Evolutionary conservation across 495 filamentous ascomycete species (phyloP), one percentile per base, ranked within the genome.

Genomic region (Aspergillus leporis): DNA sequence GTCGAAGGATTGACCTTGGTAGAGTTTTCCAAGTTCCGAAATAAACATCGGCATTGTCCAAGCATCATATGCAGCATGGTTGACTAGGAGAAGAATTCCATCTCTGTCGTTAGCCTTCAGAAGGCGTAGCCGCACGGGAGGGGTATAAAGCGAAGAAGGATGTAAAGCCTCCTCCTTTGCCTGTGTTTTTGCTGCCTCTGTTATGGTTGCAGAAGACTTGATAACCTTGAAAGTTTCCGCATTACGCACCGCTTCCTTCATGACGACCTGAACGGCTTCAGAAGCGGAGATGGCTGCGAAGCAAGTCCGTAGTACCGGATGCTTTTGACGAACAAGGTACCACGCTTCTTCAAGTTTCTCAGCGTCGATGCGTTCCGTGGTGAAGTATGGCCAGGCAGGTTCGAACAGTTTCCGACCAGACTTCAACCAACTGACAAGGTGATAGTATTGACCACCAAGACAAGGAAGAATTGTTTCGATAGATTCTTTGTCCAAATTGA

Each of bases 361-460:
- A 0, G 50, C 30, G 36, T 80, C 73, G 9, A 83, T 28, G 1
- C 53, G 49, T 12, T 77, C 70, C 1, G 41, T 55, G 22, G 74
- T 57, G 5, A 63, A 70, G 69, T 87, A 90, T 4, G 66, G 66
- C 65, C 91, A 92, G 1, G 75, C 78, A 0, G 87, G 81, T 62
- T 87, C 86, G 65, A 91, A 88, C 1, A 86, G 66, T 12, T 70
- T 71, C 0, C 86, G 84, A 0, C 65, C 56, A 0, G 87, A 85
- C 52, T 86, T 86, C 58, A 84, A 74, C 90, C 90, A 92, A 21
- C 73, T 77, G 3, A 77, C 82, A 12, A 93, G 76, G 80, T 90
- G 88, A 62, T 88, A 88, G 4, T 85, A 70, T 66, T 93, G 90
- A 58, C 90, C 89, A 1, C 87, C 70, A 9, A 87, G 81, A n/a